phyloP scores from a whole-genome alignment of 2,329 filamentous ascomycete genomes.

The Microsporum canis region DNA sequence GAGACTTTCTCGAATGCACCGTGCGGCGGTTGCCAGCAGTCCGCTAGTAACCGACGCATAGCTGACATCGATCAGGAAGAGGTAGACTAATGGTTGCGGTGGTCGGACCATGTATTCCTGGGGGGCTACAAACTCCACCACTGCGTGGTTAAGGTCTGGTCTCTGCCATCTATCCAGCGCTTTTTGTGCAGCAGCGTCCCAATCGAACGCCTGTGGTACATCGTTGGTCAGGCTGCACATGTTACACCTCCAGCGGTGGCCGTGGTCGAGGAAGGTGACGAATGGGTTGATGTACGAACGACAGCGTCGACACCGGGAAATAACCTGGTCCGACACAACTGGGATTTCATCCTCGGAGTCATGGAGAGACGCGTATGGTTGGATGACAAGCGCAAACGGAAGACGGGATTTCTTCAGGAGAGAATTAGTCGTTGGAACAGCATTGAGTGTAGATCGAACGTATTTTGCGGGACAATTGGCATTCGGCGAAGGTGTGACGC shows the following conservation, averaged over 20 bases:
- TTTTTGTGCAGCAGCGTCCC: constrained; percentile 87
- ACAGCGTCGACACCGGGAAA: constrained; percentile 90
- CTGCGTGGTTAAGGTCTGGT: constrained; percentile 86
- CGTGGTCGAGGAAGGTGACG: constrained; percentile 90
- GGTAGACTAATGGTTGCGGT: constrained; percentile 86
- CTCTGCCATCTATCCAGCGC: constrained; percentile 85
- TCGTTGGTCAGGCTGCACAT: constrained; percentile 99
- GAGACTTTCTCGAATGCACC: constrained; percentile 88
- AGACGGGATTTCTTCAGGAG: constrained; percentile 94
- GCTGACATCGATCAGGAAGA: constrained; percentile 92
- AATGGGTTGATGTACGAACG: constrained; percentile 97
- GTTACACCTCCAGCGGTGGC: constrained; percentile 96
- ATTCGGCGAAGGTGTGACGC: constrained; percentile 78
- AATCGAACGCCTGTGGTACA: constrained; percentile 97
- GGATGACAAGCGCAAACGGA: constrained; percentile 89
- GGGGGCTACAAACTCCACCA: constrained; percentile 93
- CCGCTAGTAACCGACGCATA: constrained; percentile 82
- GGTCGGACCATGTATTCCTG: constrained; percentile 99
- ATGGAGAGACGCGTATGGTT: constrained; percentile 86
- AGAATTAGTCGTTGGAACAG: constrained; percentile 81
- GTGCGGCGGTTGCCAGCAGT: constrained; percentile 78
- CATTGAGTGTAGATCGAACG: constrained; percentile 88
- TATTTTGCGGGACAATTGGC: constrained; percentile 92
- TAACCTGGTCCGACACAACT: constrained; percentile 91
- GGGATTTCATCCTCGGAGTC: constrained; percentile 86